Percentiles rank a stretch among this genome's conserved stretches.
Evolutionary conservation across 441 rosid species (phyloP).

Genomic region (Croton laevigatus): DNA sequence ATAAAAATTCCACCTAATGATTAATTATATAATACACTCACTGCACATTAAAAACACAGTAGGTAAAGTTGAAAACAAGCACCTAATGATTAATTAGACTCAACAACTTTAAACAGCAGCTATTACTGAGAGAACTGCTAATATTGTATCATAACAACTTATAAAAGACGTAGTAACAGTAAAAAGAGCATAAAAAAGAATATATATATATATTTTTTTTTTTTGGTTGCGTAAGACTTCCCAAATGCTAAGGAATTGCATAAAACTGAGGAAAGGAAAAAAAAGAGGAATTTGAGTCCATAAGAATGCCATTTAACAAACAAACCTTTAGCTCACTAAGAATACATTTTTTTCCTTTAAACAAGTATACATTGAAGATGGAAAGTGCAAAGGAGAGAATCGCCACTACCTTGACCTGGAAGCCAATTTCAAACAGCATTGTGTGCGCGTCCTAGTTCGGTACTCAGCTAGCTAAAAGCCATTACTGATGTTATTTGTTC

Average conservation of each 20-base stretch:
- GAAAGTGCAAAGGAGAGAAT: conserved; percentile 20
- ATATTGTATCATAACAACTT: neutral
- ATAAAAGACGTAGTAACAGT: neutral
- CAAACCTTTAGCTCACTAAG: conserved; percentile 31
- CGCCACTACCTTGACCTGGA: conserved; percentile 24
- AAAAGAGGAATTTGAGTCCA: conserved; percentile 17
- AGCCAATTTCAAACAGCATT: conserved; percentile 19
- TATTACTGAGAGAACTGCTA: too few relatives aligned
- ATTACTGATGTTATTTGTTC: conserved; percentile 22
- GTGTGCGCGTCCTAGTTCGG: conserved; percentile 17
- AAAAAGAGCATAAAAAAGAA: neutral
- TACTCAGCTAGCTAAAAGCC: conserved; percentile 22
- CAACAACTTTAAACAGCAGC: too few relatives aligned
- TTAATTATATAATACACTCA: too few relatives aligned
- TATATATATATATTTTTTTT: too few relatives aligned
- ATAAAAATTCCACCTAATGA: too few relatives aligned
- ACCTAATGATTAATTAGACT: too few relatives aligned
- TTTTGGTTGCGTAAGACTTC: neutral
- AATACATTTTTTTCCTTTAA: conserved; percentile 19
- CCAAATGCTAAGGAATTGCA: conserved; percentile 5
- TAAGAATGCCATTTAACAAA: conserved; percentile 22
- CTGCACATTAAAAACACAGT: too few relatives aligned
- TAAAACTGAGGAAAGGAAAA: neutral
- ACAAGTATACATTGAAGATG: conserved; percentile 25
- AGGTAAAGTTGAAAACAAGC: too few relatives aligned